Conservation (phyloP, 331 rosid genomes). For the Malus hybrid region DNA sequence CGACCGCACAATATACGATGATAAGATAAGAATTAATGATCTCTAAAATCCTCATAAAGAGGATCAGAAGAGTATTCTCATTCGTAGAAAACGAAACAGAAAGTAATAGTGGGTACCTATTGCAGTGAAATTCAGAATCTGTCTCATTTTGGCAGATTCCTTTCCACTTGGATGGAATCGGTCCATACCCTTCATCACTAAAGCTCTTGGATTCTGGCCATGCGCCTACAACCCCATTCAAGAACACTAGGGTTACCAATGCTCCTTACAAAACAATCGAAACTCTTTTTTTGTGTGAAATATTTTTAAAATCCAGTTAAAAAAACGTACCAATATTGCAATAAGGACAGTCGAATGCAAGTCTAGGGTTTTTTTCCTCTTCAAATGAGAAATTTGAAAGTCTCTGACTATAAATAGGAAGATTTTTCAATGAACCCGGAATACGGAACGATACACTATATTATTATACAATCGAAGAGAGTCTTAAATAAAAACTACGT, state of each 20-base stretch:
- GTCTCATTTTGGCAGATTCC: slow-evolving; percentile 66
- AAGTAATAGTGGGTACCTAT: slow-evolving; percentile 44
- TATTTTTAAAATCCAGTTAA: too few species aligned
- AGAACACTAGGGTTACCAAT: slow-evolving; percentile 19
- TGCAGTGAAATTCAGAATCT: slow-evolving; percentile 58
- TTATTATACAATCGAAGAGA: too few species aligned
- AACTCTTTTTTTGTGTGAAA: background rate
- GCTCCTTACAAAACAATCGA: background rate
- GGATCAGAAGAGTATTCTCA: too few species aligned
- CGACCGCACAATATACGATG: fast-evolving
- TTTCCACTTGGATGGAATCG: slow-evolving; percentile 83
- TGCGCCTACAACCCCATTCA: slow-evolving; percentile 43
- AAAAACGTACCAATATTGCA: too few species aligned
- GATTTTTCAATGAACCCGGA: too few species aligned
- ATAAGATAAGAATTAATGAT: fast-evolving
- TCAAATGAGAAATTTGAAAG: too few species aligned
- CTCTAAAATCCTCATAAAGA: fast-evolving
- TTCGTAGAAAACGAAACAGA: background rate
- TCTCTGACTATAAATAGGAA: too few species aligned
- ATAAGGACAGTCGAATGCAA: background rate
- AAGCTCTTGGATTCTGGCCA: slow-evolving; percentile 95
- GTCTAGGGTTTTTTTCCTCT: too few species aligned
- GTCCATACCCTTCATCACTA: slow-evolving; percentile 64
- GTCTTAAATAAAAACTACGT: too few species aligned
- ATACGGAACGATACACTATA: too few species aligned